Base-by-base conservation (phyloP, 495 filamentous ascomycete species). In the Copromyces sp. region DNA sequence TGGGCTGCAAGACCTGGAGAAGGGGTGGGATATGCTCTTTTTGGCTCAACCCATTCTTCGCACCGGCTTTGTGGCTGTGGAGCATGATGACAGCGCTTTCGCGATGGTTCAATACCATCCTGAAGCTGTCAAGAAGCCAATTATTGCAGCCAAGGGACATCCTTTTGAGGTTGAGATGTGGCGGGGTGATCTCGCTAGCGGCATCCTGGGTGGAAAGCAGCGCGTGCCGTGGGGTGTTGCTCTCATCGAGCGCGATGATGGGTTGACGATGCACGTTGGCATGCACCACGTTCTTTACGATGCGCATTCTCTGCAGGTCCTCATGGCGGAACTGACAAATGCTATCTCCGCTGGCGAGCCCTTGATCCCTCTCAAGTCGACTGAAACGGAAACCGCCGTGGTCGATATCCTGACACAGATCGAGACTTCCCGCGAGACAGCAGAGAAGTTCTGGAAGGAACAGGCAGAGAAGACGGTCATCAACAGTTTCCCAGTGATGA, bases 231-330 rank as follows among this genome's bases (percentile, higher is more conserved):
- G 84, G 83, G 69, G 72, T 2, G 73, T 80, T 41, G 70, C 74
- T 4, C 24, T 82, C 6, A 69, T 79, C 3, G 73, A 80, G 9
- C 4, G 68, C 0, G 71, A 53, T 9, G 8, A 70, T 9, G 74
- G 69, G 29, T 37, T 84, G 79, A 73, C 89, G 83, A 74, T 84
- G 78, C 82, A 85, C 39, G 73, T 86, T 14, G 80, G 79, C 0
- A 83, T 86, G 6, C 89, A 93, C 70, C 93, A 97, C 80, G 91
- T 91, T 3, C 81, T 97, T 1, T 95, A 94, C 74, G 93, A 97
- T 82, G 93, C 91, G 0, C 83, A 87, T 41, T 90, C 91, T 17
- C 80, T 97, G 6, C 82, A 86, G 17, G 68, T 81, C 2, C 83
- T 94, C 4, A 82, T 94, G 3, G 75, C 82, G 2, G 88, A 91